Evolutionary conservation across 2,329 filamentous ascomycete species (phyloP).

Genomic region (Diaporthe caulivora): DNA sequence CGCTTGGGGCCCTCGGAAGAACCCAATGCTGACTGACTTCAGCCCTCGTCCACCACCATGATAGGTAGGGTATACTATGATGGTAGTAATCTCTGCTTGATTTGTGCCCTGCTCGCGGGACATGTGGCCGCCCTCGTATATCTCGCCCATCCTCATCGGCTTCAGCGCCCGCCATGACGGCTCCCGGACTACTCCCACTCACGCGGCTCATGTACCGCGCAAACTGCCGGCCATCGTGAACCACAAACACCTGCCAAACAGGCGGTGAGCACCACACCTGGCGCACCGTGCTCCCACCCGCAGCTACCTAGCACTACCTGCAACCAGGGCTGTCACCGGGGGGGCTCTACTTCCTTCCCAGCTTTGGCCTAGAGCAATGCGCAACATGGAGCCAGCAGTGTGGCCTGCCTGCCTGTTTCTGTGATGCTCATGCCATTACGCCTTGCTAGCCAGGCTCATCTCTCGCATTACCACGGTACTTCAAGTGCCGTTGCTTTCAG

Average conservation of each 20-base stretch:
- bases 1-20: no score
- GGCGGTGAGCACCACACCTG: constrained; percentile 33
- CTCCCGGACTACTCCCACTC: neutral
- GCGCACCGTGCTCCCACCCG: constrained; percentile 6
- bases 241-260: constrained; percentile 35
- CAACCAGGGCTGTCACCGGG: no score
- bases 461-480: neutral
- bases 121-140: constrained; percentile 46
- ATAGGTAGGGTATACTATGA: neutral
- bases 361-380: neutral
- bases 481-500: neutral
- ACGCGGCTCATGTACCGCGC: constrained; percentile 26
- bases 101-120: constrained; percentile 43
- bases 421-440: neutral
- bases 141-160: constrained; percentile 28
- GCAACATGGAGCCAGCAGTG: neutral
- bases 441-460: neutral
- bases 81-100: no score
- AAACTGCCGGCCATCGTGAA: constrained; percentile 30
- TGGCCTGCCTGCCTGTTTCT: neutral
- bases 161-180: neutral
- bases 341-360: neutral
- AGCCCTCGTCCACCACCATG: neutral
- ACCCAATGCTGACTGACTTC: neutral
- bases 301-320: neutral